A percentile compares a stretch with the other conserved stretches of the same genome.
These are phyloP conservation scores for Phytophthora pini DNA, from an alignment of 352 stramenopile genomes.

Conservation along the genomic window DNA sequence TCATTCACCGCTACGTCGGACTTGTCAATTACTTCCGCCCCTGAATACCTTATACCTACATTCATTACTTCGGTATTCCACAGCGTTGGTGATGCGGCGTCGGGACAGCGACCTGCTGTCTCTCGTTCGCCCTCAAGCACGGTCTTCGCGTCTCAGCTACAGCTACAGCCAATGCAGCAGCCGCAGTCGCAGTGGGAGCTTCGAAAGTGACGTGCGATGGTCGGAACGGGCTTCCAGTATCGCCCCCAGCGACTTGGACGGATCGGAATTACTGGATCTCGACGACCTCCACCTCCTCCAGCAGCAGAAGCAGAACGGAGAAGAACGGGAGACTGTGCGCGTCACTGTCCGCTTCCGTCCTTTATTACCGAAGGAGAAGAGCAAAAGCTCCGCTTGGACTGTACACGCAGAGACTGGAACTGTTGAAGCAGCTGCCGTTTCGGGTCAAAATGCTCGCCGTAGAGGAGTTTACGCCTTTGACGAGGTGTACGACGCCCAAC, in stretches of 20 bases:
- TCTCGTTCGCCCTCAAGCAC: constrained; percentile 12
- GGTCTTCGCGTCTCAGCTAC: constrained; percentile 24
- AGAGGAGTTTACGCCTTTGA: constrained; percentile 57
- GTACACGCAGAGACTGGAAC: constrained; percentile 44
- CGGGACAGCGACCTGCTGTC: constrained; percentile 38
- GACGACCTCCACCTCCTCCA: constrained; percentile 46
- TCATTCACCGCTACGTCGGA: constrained; percentile 12
- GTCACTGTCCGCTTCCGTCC: constrained; percentile 52
- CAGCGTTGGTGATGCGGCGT: constrained; percentile 27
- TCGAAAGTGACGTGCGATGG: constrained; percentile 35
- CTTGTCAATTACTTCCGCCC: constrained; percentile 20
- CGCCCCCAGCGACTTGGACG: constrained; percentile 31
- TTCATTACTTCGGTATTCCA: background rate
- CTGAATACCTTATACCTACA: background rate
- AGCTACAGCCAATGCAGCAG: constrained; percentile 45
- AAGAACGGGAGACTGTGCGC: constrained; percentile 40
- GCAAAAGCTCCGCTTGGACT: constrained; percentile 33
- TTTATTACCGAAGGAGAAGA: constrained; percentile 43
- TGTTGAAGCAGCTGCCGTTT: constrained; percentile 29
- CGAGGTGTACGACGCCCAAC: constrained; percentile 50
- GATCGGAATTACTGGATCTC: constrained; percentile 40
- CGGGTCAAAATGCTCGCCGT: constrained; percentile 25
- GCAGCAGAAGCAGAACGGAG: constrained; percentile 16
- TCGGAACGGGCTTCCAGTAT: constrained; percentile 27
- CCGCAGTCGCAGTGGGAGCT: constrained; percentile 42